Base-by-base conservation (phyloP, 805 yeast species). In the Wickerhamomyces strasburgensis region DNA sequence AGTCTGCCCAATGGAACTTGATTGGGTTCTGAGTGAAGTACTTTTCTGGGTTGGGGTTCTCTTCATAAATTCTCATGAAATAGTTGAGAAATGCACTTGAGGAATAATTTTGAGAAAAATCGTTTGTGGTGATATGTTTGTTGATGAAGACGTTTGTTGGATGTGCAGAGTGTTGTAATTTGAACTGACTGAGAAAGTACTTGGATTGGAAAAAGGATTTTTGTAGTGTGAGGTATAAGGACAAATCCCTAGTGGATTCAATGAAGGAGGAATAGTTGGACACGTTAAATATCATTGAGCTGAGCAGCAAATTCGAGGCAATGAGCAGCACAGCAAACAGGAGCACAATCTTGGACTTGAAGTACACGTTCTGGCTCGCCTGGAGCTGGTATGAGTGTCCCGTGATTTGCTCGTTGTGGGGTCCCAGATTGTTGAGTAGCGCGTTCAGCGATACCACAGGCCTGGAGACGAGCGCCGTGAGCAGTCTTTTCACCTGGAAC, bases 1-100 rank as follows among this genome's bases (percentile, higher is more conserved):
- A 57, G 33, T 54, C 63, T 31, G 54, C 57, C 68, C 64, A 62
- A 47, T 61, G 56, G 41, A 51, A 48, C 9, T 41, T 39, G 7
- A 49, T 27, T 18, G 38, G 38, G 31, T 52, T 31, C 3, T 31
- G 5, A 10, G 18, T 5, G 10, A 51, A 14, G 19, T 37, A 47
- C 1, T 16, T 16, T 13, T 48, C 48, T 14, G 56, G 57, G 19
- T 46, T 34, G 1, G 21, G 15, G 27, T 52, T 45, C 5, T 24
- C 19, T 14, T 25, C n/a, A 27, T 43, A 47, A 13, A 46, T 35
- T 10, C 33, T 16, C 2, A 16, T 29, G 2, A 53, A n/a, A 19
- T 44, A 31, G 6, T 36, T 31, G 8, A 46, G 8, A 26, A 36
- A 43, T 3, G 53, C 54, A 5, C 48, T 30, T 7, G 48, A 39